Base-by-base conservation (phyloP, 2,329 filamentous ascomycete species). In the Passalora sequoiae region DNA sequence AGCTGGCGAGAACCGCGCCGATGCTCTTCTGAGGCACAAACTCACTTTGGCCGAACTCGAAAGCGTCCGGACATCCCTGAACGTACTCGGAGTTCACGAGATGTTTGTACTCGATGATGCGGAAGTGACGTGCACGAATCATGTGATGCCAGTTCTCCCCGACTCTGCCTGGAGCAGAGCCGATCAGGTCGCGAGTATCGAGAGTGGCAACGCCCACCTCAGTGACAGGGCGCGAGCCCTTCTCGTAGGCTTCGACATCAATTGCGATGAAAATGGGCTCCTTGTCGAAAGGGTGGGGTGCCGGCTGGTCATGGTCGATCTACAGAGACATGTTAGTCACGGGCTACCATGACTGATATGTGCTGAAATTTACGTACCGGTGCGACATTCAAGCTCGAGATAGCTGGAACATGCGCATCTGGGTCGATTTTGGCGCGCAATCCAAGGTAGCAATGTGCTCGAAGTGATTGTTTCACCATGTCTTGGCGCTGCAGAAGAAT, bases 191-290 rank as follows among this genome's bases (percentile, higher is more conserved):
- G 15, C 68, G 62, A 1, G 84, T 89, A 61, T 97, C 89, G 0
- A 97, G 71, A 2, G 83, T 81, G 1, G 87, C 83, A 29, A 98
- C 72, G 1, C 92, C 92, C 28, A 98, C 74, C 64, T 98, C 92
- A 0, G 89, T 94, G 46, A 97, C 75, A 9, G 77, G 70, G 24
- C 73, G 69, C 9, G 80, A 76, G 32, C 77, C 71, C 16, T 68
- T 66, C 63, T 98, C 92, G 45, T 82, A 86, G 1, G 83, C 81
- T 64, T 98, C 92, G 22, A 92, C 70, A 56, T 98, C 92, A 32
- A 97, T 72, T 49, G 77, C 80, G 46, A 95, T 71, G 54, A 96
- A 84, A 6, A 94, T 73, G 1, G 79, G 73, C n/a, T 73, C 69
- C 8, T 64, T 57, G 20, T 81, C 76, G 39, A 74, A 72, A 0